Evolutionary conservation across 2,329 filamentous ascomycete species (phyloP).

Genomic region (Aspergillus amoenus): DNA sequence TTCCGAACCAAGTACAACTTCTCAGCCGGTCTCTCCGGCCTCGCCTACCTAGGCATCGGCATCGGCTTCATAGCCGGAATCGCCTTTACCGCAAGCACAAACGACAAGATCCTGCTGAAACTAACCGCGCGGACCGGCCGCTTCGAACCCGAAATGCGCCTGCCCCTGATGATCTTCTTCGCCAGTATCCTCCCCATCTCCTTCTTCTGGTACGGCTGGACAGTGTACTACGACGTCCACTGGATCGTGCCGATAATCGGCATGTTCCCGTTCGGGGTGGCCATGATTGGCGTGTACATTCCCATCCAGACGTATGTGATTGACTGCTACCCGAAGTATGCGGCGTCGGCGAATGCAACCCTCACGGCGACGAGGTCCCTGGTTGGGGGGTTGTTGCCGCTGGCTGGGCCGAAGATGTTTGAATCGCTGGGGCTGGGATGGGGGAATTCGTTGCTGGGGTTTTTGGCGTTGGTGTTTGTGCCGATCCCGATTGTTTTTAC

Average conservation of each 20-base stretch:
- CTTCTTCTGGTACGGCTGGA: constrained; percentile 61
- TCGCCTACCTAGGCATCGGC: constrained; percentile 51
- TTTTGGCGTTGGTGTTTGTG: constrained; percentile 52
- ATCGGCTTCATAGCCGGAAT: constrained; percentile 43
- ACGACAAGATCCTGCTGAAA: constrained; percentile 32
- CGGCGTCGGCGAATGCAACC: constrained; percentile 52
- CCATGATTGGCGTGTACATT: constrained; percentile 56
- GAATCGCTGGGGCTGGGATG: constrained; percentile 46
- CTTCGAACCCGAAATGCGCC: constrained; percentile 49
- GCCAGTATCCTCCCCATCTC: constrained; percentile 55
- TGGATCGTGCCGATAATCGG: constrained; percentile 64
- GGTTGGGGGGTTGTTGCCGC: constrained; percentile 58
- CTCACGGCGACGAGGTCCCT: constrained; percentile 56
- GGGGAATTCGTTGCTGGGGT: constrained; percentile 55
- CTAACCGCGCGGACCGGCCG: constrained; percentile 37
- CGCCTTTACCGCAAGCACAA: constrained; percentile 35
- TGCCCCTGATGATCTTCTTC: constrained; percentile 57
- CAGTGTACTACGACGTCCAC: constrained; percentile 51
- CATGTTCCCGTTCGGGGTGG: constrained; percentile 55
- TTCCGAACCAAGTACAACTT: constrained; percentile 52
- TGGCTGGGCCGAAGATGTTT: constrained; percentile 58
- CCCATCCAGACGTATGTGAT: constrained; percentile 63
- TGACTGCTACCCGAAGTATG: constrained; percentile 51
- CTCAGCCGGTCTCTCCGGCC: constrained; percentile 47
- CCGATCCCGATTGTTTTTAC: constrained; percentile 25